Percentiles rank a stretch among this genome's conserved stretches.
Evolutionary conservation across 2,329 filamentous ascomycete species (phyloP).

Genomic region (Paecilomyces niveus): DNA sequence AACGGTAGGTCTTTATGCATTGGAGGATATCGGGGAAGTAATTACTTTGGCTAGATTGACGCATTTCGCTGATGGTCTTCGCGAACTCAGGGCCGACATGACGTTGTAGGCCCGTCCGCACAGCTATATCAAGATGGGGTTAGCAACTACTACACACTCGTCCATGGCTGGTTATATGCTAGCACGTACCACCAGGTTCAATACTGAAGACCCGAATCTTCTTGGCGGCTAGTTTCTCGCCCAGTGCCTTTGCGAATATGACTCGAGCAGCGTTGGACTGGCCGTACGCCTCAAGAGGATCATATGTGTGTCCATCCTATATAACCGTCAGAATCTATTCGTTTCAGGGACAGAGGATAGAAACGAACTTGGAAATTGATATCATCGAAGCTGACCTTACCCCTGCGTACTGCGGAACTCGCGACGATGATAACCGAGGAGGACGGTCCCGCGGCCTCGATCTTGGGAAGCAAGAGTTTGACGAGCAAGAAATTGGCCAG

Average conservation of each 20-base stretch:
- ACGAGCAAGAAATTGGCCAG: conserved; percentile 44
- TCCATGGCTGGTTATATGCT: background rate
- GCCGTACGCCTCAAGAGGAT: conserved; percentile 41
- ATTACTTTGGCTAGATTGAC: background rate
- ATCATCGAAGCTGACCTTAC: conserved; percentile 38
- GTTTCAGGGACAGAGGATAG: background rate
- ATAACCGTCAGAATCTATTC: background rate
- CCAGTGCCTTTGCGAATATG: conserved; percentile 37
- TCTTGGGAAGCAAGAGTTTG: conserved; percentile 38
- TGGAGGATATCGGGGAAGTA: background rate
- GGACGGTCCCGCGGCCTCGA: conserved; percentile 34
- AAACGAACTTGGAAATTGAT: conserved; percentile 24
- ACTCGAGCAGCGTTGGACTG: conserved; percentile 49
- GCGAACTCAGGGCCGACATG: background rate
- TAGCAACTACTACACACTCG: background rate
- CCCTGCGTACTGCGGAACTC: conserved; percentile 15
- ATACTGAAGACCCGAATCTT: conserved; percentile 33
- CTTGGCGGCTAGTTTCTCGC: conserved; percentile 22
- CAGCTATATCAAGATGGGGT: background rate
- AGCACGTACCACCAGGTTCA: conserved; percentile 33
- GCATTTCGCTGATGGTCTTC: background rate
- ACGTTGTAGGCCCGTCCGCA: background rate
- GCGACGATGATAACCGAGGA: conserved; percentile 28
- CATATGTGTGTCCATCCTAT: conserved; percentile 31
- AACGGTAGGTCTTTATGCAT: background rate